Conservation (phyloP, 1,139 yeast genomes). For the Yamadazyma pseudoaaseri region DNA sequence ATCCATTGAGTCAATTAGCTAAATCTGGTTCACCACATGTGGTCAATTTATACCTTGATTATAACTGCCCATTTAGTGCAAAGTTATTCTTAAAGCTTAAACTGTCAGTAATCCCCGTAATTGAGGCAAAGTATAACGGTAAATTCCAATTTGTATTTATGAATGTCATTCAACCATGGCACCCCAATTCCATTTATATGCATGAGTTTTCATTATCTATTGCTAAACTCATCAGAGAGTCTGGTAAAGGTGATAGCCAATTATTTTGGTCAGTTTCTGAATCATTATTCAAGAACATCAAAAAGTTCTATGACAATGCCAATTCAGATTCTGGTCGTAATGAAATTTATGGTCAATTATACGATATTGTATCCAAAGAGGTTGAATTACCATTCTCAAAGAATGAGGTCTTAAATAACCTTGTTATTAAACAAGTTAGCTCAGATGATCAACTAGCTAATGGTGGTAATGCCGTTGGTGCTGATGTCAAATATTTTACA, state of each 20-base stretch:
- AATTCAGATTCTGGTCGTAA: conserved; percentile 54
- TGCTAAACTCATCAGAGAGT: conserved; percentile 53
- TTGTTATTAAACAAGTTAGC: conserved; percentile 24
- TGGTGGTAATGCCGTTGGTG: conserved; percentile 56
- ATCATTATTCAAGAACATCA: conserved; percentile 52
- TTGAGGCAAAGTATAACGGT: conserved; percentile 47
- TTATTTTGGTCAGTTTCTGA: conserved; percentile 64
- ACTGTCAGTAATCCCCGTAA: conserved; percentile 51
- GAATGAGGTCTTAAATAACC: conserved; percentile 33
- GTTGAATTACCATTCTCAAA: conserved; percentile 36
- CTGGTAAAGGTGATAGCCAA: conserved; percentile 20
- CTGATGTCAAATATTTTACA: conserved; percentile 72
- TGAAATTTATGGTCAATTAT: conserved; percentile 55
- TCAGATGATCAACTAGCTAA: conserved; percentile 34
- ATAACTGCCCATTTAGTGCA: conserved; percentile 74
- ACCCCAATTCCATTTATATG: conserved; percentile 63
- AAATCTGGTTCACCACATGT: conserved; percentile 26
- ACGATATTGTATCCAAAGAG: conserved; percentile 46
- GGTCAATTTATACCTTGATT: conserved; percentile 65
- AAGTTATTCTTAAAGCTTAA: conserved; percentile 60
- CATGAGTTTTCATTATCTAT: conserved; percentile 76
- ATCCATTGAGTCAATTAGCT: conserved; percentile 19
- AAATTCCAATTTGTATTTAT: conserved; percentile 58
- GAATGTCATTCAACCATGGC: conserved; percentile 86
- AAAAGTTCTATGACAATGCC: conserved; percentile 60